A percentile compares a stretch with the other conserved stretches of the same genome.
phyloP scores from a whole-genome alignment of 1,139 yeast species.

The Torulaspora pretoriensis region DNA sequence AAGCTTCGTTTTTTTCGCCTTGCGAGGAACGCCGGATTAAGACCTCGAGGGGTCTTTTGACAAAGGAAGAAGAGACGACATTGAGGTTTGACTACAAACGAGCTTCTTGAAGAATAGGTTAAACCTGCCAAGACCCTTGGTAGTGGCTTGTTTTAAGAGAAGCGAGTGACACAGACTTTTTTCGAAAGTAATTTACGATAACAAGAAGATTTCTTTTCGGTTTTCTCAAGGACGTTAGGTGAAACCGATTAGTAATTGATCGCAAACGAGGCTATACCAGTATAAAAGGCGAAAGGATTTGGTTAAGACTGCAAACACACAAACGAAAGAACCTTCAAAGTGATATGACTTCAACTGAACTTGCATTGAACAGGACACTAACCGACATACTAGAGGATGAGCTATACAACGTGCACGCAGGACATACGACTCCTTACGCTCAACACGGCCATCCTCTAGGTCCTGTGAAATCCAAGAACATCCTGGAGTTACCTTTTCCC shows the following conservation, averaged over 20 bases:
- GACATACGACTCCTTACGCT: conserved; percentile 12
- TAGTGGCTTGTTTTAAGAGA: background rate
- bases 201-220: background rate
- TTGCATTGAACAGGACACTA: conserved; percentile 44
- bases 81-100: background rate
- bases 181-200: too few species aligned
- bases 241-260: background rate
- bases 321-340: background rate
- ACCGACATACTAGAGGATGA: conserved; percentile 66
- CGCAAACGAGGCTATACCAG: background rate
- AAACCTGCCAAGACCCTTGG: conserved; percentile 1
- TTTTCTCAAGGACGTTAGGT: background rate
- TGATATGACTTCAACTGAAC: conserved; percentile 30
- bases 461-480: conserved; percentile 13
- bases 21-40: background rate
- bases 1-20: conserved; percentile 2
- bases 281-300: background rate
- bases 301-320: too few species aligned
- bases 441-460: conserved; percentile 10
- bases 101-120: background rate
- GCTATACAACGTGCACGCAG: conserved; percentile 44
- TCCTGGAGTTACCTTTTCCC: conserved; percentile 17
- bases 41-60: conserved; percentile 4
- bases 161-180: background rate
- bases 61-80: background rate